Percentiles rank a stretch among this genome's conserved stretches.
These are phyloP conservation scores for Puccinia coronata DNA, from an alignment of 1,284 basidiomycete species.

Conservation along the genomic window DNA sequence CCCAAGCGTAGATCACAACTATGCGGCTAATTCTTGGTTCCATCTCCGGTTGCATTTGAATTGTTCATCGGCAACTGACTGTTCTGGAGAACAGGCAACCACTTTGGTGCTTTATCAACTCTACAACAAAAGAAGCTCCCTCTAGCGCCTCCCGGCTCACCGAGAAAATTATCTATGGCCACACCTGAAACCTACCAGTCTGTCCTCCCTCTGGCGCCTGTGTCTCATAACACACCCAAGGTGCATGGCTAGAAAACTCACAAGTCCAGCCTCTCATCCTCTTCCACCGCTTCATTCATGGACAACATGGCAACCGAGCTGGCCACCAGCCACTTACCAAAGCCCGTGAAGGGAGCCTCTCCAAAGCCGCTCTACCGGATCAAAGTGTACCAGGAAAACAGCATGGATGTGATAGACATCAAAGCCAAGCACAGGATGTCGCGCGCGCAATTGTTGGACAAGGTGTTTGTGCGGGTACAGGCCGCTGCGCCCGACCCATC, in stretches of 20 bases:
- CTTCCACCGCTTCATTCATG: conserved; percentile 51
- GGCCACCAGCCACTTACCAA: conserved; percentile 6
- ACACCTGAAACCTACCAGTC: background rate
- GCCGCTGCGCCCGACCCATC: background rate
- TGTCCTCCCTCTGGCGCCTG: conserved; percentile 17
- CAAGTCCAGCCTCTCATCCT: conserved; percentile 51
- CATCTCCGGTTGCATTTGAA: conserved; percentile 81
- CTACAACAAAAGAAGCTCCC: conserved; percentile 67
- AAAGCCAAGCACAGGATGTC: conserved; percentile 93
- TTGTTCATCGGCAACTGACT: conserved; percentile 62
- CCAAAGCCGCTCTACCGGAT: conserved; percentile 83
- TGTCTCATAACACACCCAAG: conserved; percentile 50
- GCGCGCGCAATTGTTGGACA: conserved; percentile 80
- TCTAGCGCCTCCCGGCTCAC: conserved; percentile 28
- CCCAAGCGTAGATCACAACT: too few species aligned
- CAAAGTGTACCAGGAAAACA: conserved; percentile 89
- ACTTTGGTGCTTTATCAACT: conserved; percentile 85
- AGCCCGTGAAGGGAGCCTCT: conserved; percentile 68
- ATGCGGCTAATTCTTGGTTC: too few species aligned
- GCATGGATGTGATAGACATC: conserved; percentile 92
- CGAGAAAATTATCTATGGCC: background rate
- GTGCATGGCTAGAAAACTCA: conserved; percentile 44
- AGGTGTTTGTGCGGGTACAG: conserved; percentile 77
- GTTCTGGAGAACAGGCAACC: conserved; percentile 70
- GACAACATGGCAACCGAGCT: conserved; percentile 39